Evolutionary conservation across 2,329 filamentous ascomycete genomes (phyloP).

Genomic region (Myriosclerotinia duriaeana): DNA sequence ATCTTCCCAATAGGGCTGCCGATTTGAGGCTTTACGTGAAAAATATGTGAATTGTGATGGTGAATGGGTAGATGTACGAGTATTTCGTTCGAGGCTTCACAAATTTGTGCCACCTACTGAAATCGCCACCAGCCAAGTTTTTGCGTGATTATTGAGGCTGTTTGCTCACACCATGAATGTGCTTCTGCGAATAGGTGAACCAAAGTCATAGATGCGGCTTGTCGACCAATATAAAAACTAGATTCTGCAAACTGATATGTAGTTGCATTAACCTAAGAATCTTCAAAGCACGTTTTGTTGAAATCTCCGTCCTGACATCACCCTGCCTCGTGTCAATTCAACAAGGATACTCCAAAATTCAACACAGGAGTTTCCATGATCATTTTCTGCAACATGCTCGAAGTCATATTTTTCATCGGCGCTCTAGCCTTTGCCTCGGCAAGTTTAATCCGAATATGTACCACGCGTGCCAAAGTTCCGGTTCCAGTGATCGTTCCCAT

Average conservation of each 20-base stretch:
- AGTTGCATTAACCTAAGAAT: not conserved
- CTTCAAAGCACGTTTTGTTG: not conserved
- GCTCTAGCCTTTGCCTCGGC: slow-evolving; percentile 8
- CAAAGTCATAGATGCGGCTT: not conserved
- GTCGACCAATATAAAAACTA: not conserved
- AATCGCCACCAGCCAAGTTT: not conserved
- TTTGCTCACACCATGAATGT: not conserved
- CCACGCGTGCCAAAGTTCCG: not conserved
- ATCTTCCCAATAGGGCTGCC: not conserved
- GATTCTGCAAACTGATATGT: not conserved
- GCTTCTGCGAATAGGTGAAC: not conserved
- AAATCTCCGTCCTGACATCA: not conserved
- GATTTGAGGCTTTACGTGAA: not conserved
- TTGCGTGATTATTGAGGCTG: not conserved
- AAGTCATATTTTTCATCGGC: not conserved
- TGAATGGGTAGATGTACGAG: not conserved
- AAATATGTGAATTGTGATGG: not conserved
- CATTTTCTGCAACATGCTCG: slow-evolving; percentile 5
- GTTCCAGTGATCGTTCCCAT: not conserved
- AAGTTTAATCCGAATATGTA: not conserved
- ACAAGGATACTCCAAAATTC: slow-evolving; percentile 4
- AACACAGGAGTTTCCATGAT: not conserved
- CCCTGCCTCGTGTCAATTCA: not conserved
- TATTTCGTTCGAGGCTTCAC: not conserved
- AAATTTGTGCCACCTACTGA: not conserved